Base-by-base conservation (phyloP, 306 rosid genomes). In the Ochetophila trinervis region DNA sequence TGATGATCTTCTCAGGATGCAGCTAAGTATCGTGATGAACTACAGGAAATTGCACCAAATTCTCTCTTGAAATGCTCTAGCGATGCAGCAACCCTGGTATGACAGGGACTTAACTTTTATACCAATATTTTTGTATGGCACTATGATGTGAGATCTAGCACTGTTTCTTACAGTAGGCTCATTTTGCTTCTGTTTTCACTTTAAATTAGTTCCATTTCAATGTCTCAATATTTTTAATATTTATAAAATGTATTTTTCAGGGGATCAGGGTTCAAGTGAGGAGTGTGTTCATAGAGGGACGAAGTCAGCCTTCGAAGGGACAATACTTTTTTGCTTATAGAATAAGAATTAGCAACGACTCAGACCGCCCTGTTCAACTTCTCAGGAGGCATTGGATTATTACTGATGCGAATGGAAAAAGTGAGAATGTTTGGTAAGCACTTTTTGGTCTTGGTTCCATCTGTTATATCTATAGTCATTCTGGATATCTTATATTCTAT, bases 351-450 rank as follows among this genome's bases (percentile, higher is more conserved):
- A 84, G 91, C 65, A 93, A 93, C 82, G 86, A 81, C 67, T 93
- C 97, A 23, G 84, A 88, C 24, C 87, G 79, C 21, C 69, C 99
- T 37, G 88, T 85, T 71, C 97, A 93, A 75, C 96, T 93, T 76
- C 87, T 93, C 57, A 78, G 88, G 86, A 93, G 99, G 74, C 99
- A 90, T 79, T 93, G 99, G 99, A 88, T 93, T 65, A 74, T 90
- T 60, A 87, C 97, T 10, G 99, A 93, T 77, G 94, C 89, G 27
- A 88, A 93, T 63, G 97, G 90, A 72, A 88, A 56, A 80, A 67
- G 80, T 16, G 97, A 93, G 83, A 90, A 83, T 77, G 86, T 93
- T 74, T 76, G 99, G 99, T 88, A 65, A 75, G 94, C 72, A 18
- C 7, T 70, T 63, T 22, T 68, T 68, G 22, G 54, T 53, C 21